These are phyloP conservation scores for Venturia nashicola DNA, from an alignment of 2,329 filamentous ascomycete genomes.

Conservation along the genomic window DNA sequence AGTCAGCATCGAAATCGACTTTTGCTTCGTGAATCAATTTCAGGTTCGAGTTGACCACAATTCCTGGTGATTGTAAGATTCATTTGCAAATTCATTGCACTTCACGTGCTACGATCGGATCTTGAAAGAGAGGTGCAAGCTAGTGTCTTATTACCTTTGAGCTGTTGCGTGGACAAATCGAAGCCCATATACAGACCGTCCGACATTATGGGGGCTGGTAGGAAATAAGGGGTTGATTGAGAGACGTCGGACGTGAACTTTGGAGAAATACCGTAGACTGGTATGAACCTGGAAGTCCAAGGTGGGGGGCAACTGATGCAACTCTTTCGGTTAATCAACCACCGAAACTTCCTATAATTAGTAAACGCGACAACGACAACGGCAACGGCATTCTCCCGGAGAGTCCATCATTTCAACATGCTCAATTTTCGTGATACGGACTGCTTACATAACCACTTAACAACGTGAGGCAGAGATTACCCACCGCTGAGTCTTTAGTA, in stretches of 20 bases:
- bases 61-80: constrained; percentile 37
- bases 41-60: constrained; percentile 74
- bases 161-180: constrained; percentile 91
- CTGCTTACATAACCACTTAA: too few species aligned
- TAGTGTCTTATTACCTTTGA: constrained; percentile 54
- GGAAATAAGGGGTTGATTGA: background rate
- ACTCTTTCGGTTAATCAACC: background rate
- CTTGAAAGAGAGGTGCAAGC: background rate
- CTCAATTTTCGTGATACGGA: too few species aligned
- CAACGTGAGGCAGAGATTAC: too few species aligned
- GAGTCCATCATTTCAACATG: too few species aligned
- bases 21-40: constrained; percentile 74
- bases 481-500: too few species aligned
- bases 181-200: constrained; percentile 70
- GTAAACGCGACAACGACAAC: background rate
- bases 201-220: constrained; percentile 5
- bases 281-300: background rate
- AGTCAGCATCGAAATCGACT: constrained; percentile 89
- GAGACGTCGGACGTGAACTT: background rate
- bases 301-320: background rate
- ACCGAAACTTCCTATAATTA: background rate
- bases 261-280: background rate
- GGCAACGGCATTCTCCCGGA: background rate
- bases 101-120: background rate
- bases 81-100: background rate